phyloP scores from a whole-genome alignment of 495 filamentous ascomycete genomes.

The Neurospora discreta region DNA sequence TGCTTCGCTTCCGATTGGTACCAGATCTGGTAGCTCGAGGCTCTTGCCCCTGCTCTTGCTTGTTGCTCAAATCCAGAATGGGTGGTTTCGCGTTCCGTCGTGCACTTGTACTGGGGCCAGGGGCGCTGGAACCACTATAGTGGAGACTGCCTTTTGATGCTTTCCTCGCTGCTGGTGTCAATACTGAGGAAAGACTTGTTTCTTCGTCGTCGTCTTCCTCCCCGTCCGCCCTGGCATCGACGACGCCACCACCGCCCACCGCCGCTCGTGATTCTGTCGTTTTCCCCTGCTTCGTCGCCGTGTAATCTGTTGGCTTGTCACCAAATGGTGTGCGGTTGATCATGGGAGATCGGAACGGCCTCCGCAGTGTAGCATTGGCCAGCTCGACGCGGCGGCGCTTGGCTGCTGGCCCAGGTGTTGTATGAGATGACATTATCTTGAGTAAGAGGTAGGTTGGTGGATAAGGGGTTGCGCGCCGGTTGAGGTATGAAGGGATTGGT shows the following conservation, averaged over 20 bases:
- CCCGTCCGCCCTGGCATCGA: no score
- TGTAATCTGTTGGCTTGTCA: neutral
- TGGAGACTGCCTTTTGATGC: neutral
- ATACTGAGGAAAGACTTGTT: neutral
- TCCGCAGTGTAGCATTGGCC: conserved; percentile 17
- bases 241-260: neutral
- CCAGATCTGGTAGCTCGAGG: neutral
- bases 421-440: conserved; percentile 8
- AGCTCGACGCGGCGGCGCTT: conserved; percentile 21
- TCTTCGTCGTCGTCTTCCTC: neutral
- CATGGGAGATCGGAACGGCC: conserved; percentile 20
- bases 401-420: conserved; percentile 14
- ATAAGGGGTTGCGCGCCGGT: neutral
- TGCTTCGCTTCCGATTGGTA: neutral
- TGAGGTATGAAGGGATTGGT: neutral
- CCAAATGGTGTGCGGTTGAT: conserved; percentile 6
- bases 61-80: neutral
- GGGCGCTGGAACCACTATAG: neutral
- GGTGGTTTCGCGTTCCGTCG: neutral
- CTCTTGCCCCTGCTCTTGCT: neutral
- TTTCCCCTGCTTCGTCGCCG: neutral
- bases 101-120: neutral
- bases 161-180: neutral
- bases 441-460: neutral
- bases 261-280: neutral